phyloP scores from a whole-genome alignment of 768 basidiomycete genomes.

The Mycena sanguinolenta region DNA sequence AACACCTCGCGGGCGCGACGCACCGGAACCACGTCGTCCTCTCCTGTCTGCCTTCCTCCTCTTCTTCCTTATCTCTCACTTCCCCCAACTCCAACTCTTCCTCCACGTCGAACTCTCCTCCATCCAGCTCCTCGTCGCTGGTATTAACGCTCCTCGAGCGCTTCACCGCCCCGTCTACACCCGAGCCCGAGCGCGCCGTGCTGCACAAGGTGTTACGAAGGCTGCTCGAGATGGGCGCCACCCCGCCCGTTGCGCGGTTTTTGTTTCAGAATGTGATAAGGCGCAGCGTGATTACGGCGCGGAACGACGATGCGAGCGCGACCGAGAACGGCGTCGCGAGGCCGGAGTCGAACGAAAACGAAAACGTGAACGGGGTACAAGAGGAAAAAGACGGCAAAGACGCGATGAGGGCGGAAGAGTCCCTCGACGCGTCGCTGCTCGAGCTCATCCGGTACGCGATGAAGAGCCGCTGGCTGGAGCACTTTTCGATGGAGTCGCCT shows the following conservation, averaged over 20 bases:
- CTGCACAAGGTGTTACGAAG: slow-evolving; percentile 74
- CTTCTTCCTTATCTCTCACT: too few relatives aligned
- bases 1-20: slow-evolving; percentile 67
- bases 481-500: slow-evolving; percentile 75
- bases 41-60: too few relatives aligned
- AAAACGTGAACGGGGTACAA: too few relatives aligned
- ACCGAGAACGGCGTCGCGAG: too few relatives aligned
- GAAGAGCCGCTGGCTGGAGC: slow-evolving; percentile 84
- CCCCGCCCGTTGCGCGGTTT: slow-evolving; percentile 70
- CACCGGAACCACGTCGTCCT: slow-evolving; percentile 82
- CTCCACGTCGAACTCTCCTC: too few relatives aligned
- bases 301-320: too few relatives aligned
- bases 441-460: slow-evolving; percentile 79
- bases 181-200: slow-evolving; percentile 66
- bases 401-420: slow-evolving; percentile 60
- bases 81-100: too few relatives aligned
- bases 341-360: too few relatives aligned
- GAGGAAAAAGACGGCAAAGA: too few relatives aligned
- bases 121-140: slow-evolving; percentile 66
- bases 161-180: slow-evolving; percentile 51
- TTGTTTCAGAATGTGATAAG: slow-evolving; percentile 73
- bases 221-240: slow-evolving; percentile 83
- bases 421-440: slow-evolving; percentile 73
- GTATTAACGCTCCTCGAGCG: slow-evolving; percentile 65
- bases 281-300: neutral